Base-by-base conservation (phyloP, 177 flowering plant species). In the Telopea speciosissima region DNA sequence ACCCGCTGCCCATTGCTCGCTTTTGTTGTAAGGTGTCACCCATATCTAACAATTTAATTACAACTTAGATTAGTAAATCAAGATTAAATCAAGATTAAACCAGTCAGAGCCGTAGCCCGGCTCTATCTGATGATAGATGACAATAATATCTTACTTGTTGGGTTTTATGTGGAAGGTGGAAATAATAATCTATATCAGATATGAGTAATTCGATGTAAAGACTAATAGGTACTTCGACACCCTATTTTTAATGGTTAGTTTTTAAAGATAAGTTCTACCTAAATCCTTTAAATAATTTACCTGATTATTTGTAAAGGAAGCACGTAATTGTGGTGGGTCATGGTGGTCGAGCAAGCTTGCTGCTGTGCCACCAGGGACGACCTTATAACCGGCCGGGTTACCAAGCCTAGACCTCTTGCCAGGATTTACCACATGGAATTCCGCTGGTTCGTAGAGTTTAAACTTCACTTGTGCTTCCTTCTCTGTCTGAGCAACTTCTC, bases 1-100 rank as follows among this genome's bases (percentile, higher is more conserved):
- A 1, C 98, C 97, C 8, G 91, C 95, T 0, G 98, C 95, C 98
- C 98, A 94, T 68, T 88, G 81, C 80, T 94, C 96, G 28, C 80
- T 82, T 63, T 71, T 75, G 69, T 94, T 92, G 52, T 90, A 90
- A 0, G 87, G 93, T 23, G 95, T 92, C 66, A 89, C 97, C 98
- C 98, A 92, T 23, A 92, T 86, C 74, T 82, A 25, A 31, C 24
- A n/a, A 63, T 16, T 22, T 28, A 44, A 44, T 45, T 12, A 45
- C 14, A 45, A 45, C 0, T 33, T 33, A 5, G 3, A 3, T 7
- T 45, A 7, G 12, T 0, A 45, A 45, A 45, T 45, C 12, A 45
- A 11, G 14, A 45, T 8, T 8, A 6, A n/a, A n/a, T n/a, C n/a
- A n/a, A n/a, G n/a, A n/a, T n/a, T n/a, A n/a, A n/a, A n/a, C n/a